Conservation (phyloP, 139 green algal genomes). For the Diplosphaera chodatii region DNA sequence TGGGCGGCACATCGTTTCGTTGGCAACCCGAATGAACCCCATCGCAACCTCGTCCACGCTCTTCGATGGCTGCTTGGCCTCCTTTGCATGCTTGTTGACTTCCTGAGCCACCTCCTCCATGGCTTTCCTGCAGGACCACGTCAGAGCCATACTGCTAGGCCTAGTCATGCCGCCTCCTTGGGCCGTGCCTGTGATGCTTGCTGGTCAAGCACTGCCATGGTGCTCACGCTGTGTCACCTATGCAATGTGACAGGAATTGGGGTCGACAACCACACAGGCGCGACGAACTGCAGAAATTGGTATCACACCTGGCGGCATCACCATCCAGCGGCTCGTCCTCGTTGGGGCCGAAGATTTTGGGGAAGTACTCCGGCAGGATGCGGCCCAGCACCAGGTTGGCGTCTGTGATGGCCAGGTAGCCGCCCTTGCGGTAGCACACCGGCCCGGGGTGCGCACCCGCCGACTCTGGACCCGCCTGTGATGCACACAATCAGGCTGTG, state of each 20-base stretch:
- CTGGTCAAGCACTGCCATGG: too few species aligned
- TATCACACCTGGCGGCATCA: constrained; percentile 21
- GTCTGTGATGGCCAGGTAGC: constrained; percentile 90
- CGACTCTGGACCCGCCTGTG: constrained; percentile 88
- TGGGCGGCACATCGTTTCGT: constrained; percentile 95
- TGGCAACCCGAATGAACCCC: constrained; percentile 92
- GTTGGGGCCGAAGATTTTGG: constrained; percentile 80
- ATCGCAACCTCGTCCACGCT: constrained; percentile 72
- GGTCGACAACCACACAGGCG: too few species aligned
- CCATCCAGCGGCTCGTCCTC: constrained; percentile 79
- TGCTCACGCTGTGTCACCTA: too few species aligned
- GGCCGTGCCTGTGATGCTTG: too few species aligned
- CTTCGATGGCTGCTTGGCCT: constrained; percentile 37
- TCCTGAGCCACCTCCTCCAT: constrained; percentile 47
- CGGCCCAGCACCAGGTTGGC: constrained; percentile 90
- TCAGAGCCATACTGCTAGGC: too few species aligned
- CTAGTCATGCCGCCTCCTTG: too few species aligned
- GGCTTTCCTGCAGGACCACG: constrained; percentile 33
- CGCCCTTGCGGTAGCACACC: constrained; percentile 92
- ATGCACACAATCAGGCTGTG: too few species aligned
- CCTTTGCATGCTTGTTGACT: constrained; percentile 52
- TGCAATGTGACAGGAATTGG: too few species aligned
- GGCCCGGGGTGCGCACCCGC: constrained; percentile 91
- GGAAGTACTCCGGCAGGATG: constrained; percentile 90
- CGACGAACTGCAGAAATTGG: too few species aligned